Percentiles rank a stretch among this genome's conserved stretches.
Evolutionary conservation across 2,329 filamentous ascomycete species (phyloP).

Genomic region (Acrodontium crateriforme): DNA sequence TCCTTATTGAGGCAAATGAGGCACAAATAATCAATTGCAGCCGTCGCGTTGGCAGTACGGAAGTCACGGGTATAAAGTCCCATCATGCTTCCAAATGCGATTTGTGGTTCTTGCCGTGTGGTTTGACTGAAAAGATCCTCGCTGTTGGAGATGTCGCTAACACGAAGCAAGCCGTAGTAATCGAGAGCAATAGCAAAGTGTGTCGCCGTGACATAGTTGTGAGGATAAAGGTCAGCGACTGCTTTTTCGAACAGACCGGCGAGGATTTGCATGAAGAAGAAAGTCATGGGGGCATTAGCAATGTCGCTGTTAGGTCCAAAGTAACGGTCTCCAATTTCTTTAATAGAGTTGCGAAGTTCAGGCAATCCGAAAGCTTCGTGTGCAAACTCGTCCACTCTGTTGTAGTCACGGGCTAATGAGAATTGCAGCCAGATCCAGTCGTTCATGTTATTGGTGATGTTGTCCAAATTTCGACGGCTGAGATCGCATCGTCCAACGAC

Average conservation of each 20-base stretch:
- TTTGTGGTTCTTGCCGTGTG: conserved; percentile 58
- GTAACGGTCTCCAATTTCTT: conserved; percentile 80
- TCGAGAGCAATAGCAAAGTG: conserved; percentile 85
- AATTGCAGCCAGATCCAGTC: conserved; percentile 58
- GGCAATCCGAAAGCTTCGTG: conserved; percentile 49
- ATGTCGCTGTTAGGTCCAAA: conserved; percentile 77
- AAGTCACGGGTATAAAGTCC: conserved; percentile 95
- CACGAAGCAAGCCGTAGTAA: conserved; percentile 79
- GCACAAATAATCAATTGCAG: conserved; percentile 84
- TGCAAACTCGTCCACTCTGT: conserved; percentile 46
- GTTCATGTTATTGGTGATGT: conserved; percentile 45
- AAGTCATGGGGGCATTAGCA: conserved; percentile 69
- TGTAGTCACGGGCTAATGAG: conserved; percentile 46
- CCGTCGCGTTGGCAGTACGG: conserved; percentile 74
- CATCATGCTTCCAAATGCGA: conserved; percentile 88
- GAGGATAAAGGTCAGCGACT: conserved; percentile 77
- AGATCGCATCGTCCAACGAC: conserved; percentile 70
- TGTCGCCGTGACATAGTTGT: conserved; percentile 83
- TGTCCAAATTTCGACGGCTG: conserved; percentile 41
- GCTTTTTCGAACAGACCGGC: conserved; percentile 91
- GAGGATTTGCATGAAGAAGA: conserved; percentile 83
- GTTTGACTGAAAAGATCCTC: conserved; percentile 56
- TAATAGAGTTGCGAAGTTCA: conserved; percentile 64
- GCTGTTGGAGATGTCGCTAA: conserved; percentile 63
- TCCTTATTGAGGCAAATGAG: conserved; percentile 88